Percentiles rank a stretch among this genome's conserved stretches.
Conservation (phyloP, 208 protist species). For the Leishmania aethiopica region DNA sequence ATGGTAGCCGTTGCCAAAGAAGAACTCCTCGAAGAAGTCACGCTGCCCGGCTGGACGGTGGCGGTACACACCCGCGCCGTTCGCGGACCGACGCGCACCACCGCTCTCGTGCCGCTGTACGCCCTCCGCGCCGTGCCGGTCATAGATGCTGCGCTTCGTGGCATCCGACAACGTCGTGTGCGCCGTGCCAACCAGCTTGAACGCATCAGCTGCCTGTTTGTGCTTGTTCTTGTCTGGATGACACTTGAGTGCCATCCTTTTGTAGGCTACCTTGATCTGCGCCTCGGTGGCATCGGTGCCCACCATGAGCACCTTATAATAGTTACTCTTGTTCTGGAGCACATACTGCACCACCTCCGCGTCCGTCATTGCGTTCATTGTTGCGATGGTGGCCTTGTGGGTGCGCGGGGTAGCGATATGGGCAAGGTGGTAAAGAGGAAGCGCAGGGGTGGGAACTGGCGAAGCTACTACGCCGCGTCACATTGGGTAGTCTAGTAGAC, state of each 20-base stretch:
- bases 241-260: slow-evolving; percentile 86
- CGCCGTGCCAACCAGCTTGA: slow-evolving; percentile 87
- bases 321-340: slow-evolving; percentile 71
- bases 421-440: background rate
- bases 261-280: slow-evolving; percentile 87
- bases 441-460: background rate
- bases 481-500: background rate
- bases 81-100: slow-evolving; percentile 25
- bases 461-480: background rate
- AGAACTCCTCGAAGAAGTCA: slow-evolving; percentile 85
- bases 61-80: slow-evolving; percentile 18
- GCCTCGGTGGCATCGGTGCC: slow-evolving; percentile 49
- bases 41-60: slow-evolving; percentile 25
- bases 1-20: slow-evolving; percentile 39
- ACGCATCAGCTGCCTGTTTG: slow-evolving; percentile 78
- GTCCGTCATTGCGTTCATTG: slow-evolving; percentile 74
- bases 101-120: slow-evolving; percentile 86
- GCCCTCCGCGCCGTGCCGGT: slow-evolving; percentile 73
- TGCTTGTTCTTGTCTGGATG: slow-evolving; percentile 94
- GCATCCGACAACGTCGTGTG: slow-evolving; percentile 73
- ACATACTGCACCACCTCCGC: slow-evolving; percentile 76
- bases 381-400: background rate
- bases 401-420: background rate
- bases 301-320: slow-evolving; percentile 85
- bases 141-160: slow-evolving; percentile 85